Evolutionary conservation across 352 stramenopile genomes (phyloP).

Genomic region (Phytophthora ohioensis): DNA sequence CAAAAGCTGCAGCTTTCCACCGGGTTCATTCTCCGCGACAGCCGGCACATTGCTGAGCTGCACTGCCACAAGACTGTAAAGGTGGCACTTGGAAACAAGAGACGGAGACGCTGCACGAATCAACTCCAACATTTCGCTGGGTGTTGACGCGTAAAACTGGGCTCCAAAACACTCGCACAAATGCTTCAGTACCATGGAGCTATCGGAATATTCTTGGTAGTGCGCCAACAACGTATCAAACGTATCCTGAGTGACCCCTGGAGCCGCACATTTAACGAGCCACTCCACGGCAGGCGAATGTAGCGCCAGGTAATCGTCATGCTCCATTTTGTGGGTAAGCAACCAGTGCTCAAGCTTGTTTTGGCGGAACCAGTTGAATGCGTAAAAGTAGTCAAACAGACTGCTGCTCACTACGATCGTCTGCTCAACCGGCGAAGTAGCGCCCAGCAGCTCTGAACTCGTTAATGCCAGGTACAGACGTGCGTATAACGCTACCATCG

Average conservation of each 20-base stretch:
- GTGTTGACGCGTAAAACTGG: constrained; percentile 63
- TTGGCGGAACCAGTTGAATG: constrained; percentile 75
- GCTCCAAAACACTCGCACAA: constrained; percentile 81
- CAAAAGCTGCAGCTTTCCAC: constrained; percentile 79
- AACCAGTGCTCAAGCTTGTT: constrained; percentile 66
- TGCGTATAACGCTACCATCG: constrained; percentile 88
- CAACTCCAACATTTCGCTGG: constrained; percentile 69
- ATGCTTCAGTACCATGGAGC: constrained; percentile 92
- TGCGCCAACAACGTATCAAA: constrained; percentile 81
- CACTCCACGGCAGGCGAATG: constrained; percentile 90
- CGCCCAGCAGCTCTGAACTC: constrained; percentile 64
- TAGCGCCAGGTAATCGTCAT: constrained; percentile 76
- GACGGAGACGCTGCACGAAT: constrained; percentile 69
- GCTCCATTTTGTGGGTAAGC: constrained; percentile 58
- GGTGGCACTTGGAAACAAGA: constrained; percentile 66
- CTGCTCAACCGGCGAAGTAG: constrained; percentile 47
- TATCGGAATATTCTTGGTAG: constrained; percentile 86
- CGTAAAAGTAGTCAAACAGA: constrained; percentile 92
- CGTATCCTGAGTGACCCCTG: constrained; percentile 47
- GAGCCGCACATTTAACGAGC: constrained; percentile 80
- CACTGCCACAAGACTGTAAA: constrained; percentile 76
- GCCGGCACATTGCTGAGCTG: constrained; percentile 57
- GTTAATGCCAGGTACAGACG: constrained; percentile 84
- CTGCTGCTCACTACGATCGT: constrained; percentile 66
- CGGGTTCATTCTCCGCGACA: constrained; percentile 42